These are phyloP conservation scores for Candida pseudoviswanathii DNA, from an alignment of 1,139 yeast species.

Conservation along the genomic window DNA sequence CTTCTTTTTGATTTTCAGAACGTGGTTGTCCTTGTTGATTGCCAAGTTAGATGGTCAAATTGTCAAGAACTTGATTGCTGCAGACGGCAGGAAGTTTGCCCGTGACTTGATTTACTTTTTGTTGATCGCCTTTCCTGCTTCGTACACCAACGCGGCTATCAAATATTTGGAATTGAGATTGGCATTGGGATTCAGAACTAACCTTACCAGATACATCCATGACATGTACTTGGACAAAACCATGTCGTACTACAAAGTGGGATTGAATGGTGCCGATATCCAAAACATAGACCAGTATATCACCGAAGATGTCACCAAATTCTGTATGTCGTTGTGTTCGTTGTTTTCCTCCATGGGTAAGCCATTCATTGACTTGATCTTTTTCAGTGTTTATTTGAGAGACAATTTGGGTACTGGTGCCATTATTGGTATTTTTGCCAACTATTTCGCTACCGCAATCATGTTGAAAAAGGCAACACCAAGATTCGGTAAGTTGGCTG, in stretches of 20 bases:
- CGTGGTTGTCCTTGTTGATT: conserved; percentile 83
- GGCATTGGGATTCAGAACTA: conserved; percentile 82
- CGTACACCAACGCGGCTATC: conserved; percentile 90
- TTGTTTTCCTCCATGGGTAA: conserved; percentile 89
- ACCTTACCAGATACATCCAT: conserved; percentile 82
- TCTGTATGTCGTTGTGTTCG: conserved; percentile 81
- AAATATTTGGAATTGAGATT: conserved; percentile 77
- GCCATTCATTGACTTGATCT: conserved; percentile 85
- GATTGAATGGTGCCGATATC: conserved; percentile 46
- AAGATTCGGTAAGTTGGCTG: conserved; percentile 78
- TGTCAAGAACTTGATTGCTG: conserved; percentile 85
- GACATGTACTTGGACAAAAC: conserved; percentile 83
- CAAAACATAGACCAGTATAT: conserved; percentile 74
- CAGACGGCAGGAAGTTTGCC: conserved; percentile 72
- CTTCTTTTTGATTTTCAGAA: conserved; percentile 73
- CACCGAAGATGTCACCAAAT: conserved; percentile 81
- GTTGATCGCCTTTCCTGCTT: conserved; percentile 88
- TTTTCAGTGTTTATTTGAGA: conserved; percentile 81
- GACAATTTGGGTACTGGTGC: conserved; percentile 88
- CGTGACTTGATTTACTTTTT: conserved; percentile 87
- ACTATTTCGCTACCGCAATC: conserved; percentile 80
- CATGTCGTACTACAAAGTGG: conserved; percentile 79
- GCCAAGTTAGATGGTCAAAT: conserved; percentile 92
- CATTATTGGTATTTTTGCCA: conserved; percentile 75
- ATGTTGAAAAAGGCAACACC: conserved; percentile 77